Base-by-base conservation (phyloP, 345 rosid species). In the Salix arbutifolia region DNA sequence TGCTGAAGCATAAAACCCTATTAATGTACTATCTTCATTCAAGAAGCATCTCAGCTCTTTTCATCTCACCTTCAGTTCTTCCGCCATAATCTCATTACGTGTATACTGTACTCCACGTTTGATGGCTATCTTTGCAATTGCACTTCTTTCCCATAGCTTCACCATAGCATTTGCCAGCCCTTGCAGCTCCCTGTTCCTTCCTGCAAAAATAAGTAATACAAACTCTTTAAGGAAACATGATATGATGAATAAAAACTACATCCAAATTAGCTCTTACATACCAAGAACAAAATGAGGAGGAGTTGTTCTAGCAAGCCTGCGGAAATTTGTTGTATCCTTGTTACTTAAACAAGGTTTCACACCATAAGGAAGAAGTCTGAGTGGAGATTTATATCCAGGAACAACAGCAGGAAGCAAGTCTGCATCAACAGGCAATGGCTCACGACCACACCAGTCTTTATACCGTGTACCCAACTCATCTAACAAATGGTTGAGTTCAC, bases 241-340 rank as follows among this genome's bases (percentile, higher is more conserved):
- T 65, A 77, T 10, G 17, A 58, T 13, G 71, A 77, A 69, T 23
- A 31, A 46, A 7, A 25, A 67, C 60, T 21, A 65, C 40, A 70
- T 25, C 31, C 74, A 60, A 6, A 35, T 10, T 28, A 69, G 37
- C 44, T 67, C 60, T 56, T 44, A 62, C 83, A 70, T 84, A 92
- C 97, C 98, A 37, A 95, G 81, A 73, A 92, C 97, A 88, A 92
- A 95, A 83, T 95, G 99, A 28, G 99, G 96, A 46, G 99, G 91
- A 72, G 78, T 75, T 61, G 73, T 81, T 80, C 97, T 88, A 58
- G 97, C 94, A 40, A 89, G 83, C 77, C 91, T 85, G 33, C 97
- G 97, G 70, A 89, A 83, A 67, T 44, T 69, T 33, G 99, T 95
- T 84, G 85, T 88, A 79, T 91, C 93, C 52, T 44, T 76, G 82